Evolutionary conservation across 2,329 filamentous ascomycete genomes (phyloP).

Genomic region (Colletotrichum noveboracense): DNA sequence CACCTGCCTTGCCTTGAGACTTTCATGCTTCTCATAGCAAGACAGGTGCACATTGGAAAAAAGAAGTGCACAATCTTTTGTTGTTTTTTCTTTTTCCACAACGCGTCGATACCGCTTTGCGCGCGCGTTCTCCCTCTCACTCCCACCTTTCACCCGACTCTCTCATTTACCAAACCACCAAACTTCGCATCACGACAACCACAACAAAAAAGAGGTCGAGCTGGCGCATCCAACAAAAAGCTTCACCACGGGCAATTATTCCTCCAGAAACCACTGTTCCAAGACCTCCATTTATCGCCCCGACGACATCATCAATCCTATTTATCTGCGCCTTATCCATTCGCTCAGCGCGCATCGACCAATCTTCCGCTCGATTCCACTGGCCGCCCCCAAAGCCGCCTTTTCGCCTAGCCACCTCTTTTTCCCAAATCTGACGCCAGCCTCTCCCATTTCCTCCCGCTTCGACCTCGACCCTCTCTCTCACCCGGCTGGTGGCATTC

Average conservation of each 20-base stretch:
- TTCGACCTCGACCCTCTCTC: background rate
- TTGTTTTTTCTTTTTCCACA: background rate
- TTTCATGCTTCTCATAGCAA: background rate
- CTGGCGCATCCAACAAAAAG: background rate
- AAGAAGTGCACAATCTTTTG: background rate
- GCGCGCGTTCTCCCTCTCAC: background rate
- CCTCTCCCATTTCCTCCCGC: slow-evolving; percentile 17
- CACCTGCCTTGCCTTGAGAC: background rate
- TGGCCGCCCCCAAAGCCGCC: slow-evolving; percentile 8
- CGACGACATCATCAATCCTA: background rate
- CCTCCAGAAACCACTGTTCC: background rate
- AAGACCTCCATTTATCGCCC: background rate
- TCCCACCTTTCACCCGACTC: background rate
- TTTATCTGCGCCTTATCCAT: background rate
- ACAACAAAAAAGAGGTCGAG: background rate
- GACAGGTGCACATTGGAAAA: background rate
- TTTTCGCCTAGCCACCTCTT: slow-evolving; percentile 22
- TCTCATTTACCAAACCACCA: slow-evolving; percentile 3
- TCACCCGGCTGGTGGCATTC: background rate
- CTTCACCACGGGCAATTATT: background rate
- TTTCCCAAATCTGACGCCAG: slow-evolving; percentile 5
- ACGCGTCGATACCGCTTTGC: background rate
- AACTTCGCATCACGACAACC: background rate
- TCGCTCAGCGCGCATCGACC: background rate
- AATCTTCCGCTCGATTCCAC: slow-evolving; percentile 8